Conservation (phyloP, 2,329 filamentous ascomycete genomes). For the Knufia petricola region DNA sequence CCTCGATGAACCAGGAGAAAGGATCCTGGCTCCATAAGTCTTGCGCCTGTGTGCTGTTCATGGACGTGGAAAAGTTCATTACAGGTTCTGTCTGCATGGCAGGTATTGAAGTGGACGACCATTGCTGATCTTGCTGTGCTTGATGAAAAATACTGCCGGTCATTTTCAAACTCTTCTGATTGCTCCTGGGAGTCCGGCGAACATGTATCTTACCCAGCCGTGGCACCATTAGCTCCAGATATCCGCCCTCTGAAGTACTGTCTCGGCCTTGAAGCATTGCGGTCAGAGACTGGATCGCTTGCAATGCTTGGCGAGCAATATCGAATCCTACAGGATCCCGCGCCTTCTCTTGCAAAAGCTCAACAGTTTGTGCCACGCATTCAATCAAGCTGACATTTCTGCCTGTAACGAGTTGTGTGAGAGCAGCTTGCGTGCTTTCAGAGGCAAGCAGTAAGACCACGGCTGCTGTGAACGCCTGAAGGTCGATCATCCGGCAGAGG, state of each 20-base stretch:
- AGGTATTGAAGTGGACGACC: not conserved
- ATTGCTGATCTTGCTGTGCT: not conserved
- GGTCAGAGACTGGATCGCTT: conserved; percentile 13
- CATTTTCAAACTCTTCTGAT: not conserved
- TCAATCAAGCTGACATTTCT: conserved; percentile 7
- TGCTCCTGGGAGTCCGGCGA: too few relatives aligned
- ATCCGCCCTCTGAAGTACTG: not conserved
- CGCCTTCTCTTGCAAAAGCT: conserved; percentile 13
- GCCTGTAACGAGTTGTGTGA: not conserved
- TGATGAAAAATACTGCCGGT: not conserved
- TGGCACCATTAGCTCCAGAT: conserved; percentile 13
- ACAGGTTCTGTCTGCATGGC: not conserved
- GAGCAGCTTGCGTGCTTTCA: conserved; percentile 7
- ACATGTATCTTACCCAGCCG: conserved; percentile 14
- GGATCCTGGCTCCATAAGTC: not conserved
- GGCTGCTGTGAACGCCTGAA: conserved; percentile 14
- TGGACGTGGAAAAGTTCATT: not conserved
- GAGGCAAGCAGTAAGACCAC: conserved; percentile 14
- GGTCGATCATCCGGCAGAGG: conserved; percentile 12
- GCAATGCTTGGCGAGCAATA: conserved; percentile 11
- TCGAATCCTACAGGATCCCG: conserved; percentile 1
- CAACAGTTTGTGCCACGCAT: conserved; percentile 8
- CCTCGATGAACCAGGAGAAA: not conserved
- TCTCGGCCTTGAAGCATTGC: conserved; percentile 10
- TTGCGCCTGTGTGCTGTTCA: not conserved